A percentile compares a stretch with the other conserved stretches of the same genome.
Evolutionary conservation across 2,329 filamentous ascomycete species (phyloP).

Genomic region (Blastomyces gilchristii): DNA sequence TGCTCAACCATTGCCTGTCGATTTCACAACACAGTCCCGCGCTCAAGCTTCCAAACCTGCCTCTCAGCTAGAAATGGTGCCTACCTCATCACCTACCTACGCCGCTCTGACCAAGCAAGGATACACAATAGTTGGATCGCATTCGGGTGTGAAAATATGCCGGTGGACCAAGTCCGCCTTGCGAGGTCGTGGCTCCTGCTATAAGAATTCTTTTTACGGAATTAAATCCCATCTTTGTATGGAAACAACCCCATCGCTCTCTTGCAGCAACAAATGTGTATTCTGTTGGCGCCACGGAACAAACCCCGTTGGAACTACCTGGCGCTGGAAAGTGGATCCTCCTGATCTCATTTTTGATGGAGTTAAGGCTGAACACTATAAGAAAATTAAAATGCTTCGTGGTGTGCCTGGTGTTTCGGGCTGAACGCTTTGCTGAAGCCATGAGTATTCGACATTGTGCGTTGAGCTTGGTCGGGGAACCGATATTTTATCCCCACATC

Average conservation of each 20-base stretch:
- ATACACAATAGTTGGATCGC: slow-evolving; percentile 87
- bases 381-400: slow-evolving; percentile 95
- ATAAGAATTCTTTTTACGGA: slow-evolving; percentile 96
- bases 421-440: slow-evolving; percentile 84
- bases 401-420: slow-evolving; percentile 88
- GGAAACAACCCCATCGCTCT: slow-evolving; percentile 92
- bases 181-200: slow-evolving; percentile 85
- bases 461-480: slow-evolving; percentile 82
- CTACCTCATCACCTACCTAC: slow-evolving; percentile 79
- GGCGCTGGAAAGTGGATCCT: slow-evolving; percentile 91
- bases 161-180: slow-evolving; percentile 97
- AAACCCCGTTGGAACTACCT: slow-evolving; percentile 91
- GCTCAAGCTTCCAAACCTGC: slow-evolving; percentile 23
- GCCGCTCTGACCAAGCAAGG: slow-evolving; percentile 87
- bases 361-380: slow-evolving; percentile 84
- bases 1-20: slow-evolving; percentile 57
- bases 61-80: slow-evolving; percentile 77
- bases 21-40: slow-evolving; percentile 58
- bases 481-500: slow-evolving; percentile 98
- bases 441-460: slow-evolving; percentile 92
- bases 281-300: slow-evolving; percentile 99
- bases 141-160: slow-evolving; percentile 95
- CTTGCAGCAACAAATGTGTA: slow-evolving; percentile 95
- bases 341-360: slow-evolving; percentile 83
- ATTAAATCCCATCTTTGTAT: slow-evolving; percentile 96